Evolutionary conservation across 768 basidiomycete species (phyloP).

Genomic region (Butyriboletus loyo): DNA sequence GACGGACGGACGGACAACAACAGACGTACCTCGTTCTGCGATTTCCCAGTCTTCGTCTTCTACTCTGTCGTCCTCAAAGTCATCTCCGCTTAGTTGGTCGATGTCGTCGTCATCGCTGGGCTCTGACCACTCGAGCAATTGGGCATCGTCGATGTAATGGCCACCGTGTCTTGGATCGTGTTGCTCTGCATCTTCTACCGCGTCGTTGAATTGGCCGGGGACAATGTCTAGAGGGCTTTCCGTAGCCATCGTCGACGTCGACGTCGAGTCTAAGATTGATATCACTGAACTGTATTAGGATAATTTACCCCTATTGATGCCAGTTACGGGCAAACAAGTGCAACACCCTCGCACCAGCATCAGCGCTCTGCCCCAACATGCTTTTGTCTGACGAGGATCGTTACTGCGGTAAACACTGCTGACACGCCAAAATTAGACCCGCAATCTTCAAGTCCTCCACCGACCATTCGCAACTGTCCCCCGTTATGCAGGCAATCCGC

Average conservation of each 20-base stretch:
- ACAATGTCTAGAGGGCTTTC: constrained; percentile 30
- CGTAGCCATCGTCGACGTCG: constrained; percentile 17
- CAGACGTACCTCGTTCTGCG: constrained; percentile 66
- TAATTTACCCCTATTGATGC: constrained; percentile 11
- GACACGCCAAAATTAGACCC: neutral
- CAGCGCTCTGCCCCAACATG: constrained; percentile 6
- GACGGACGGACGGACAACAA: neutral
- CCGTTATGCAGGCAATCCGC: constrained; percentile 35
- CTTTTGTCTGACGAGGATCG: neutral
- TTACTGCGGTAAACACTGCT: neutral
- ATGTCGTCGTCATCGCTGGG: constrained; percentile 23
- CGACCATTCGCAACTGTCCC: neutral
- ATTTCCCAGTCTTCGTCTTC: constrained; percentile 91
- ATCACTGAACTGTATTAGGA: constrained; percentile 3
- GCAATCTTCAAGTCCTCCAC: neutral
- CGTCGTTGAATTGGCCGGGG: constrained; percentile 64
- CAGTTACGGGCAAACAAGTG: constrained; percentile 12
- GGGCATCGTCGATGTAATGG: constrained; percentile 45
- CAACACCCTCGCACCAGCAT: constrained; percentile 14
- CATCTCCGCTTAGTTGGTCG: constrained; percentile 43
- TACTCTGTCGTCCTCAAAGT: constrained; percentile 56
- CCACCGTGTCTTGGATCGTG: constrained; percentile 26
- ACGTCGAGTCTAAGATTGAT: neutral
- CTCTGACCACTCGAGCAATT: constrained; percentile 30
- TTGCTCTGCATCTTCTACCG: constrained; percentile 34